These are phyloP conservation scores for Iris pallida DNA, from an alignment of 116 monocot genomes.

Conservation along the genomic window DNA sequence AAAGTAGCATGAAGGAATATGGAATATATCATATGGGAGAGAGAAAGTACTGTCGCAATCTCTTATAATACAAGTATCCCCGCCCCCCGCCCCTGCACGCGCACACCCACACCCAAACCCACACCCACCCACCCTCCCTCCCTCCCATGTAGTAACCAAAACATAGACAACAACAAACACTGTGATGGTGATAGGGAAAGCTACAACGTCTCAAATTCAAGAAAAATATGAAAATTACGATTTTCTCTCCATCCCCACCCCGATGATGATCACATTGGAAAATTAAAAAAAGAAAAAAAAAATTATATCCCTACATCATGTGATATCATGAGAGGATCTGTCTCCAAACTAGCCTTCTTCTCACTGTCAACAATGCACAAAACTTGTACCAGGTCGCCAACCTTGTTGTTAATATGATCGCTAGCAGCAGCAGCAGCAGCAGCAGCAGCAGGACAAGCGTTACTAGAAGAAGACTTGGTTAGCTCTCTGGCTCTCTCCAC, in stretches of 20 bases:
- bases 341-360: slow-evolving; percentile 8
- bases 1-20: not conserved
- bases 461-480: slow-evolving; percentile 17
- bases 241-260: too few species aligned
- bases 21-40: too few species aligned
- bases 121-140: too few species aligned
- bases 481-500: slow-evolving; percentile 50
- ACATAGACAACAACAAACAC: too few species aligned
- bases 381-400: not conserved
- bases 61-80: too few species aligned
- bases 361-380: not conserved
- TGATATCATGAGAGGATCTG: slow-evolving; percentile 8
- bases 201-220: too few species aligned
- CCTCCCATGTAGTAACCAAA: too few species aligned
- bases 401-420: not conserved
- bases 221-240: too few species aligned
- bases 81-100: too few species aligned
- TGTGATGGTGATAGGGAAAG: too few species aligned
- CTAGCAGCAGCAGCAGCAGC: not conserved
- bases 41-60: too few species aligned
- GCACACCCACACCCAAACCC: too few species aligned
- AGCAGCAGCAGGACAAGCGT: not conserved
- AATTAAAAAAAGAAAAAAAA: not conserved
- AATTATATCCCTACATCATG: slow-evolving; percentile 4
- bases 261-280: not conserved